Conservation (phyloP, 192 early-diverging fungal species). For the Lobosporangium transversale region DNA sequence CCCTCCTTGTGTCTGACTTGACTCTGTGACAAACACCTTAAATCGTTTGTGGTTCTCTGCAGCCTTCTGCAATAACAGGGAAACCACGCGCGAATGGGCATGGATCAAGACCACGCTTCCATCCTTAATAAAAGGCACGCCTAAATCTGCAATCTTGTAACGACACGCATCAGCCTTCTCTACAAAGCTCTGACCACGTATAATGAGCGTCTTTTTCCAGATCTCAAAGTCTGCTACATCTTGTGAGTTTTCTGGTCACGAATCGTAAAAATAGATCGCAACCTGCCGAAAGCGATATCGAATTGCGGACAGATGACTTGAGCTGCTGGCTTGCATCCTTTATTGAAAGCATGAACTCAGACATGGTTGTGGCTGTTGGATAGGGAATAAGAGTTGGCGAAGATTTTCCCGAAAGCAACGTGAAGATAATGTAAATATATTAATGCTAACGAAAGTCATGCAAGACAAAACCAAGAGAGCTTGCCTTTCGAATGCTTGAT, state of each 20-base stretch:
- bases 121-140: conserved; percentile 84
- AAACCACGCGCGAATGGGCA: conserved; percentile 94
- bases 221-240: conserved; percentile 80
- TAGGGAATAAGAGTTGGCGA: too few relatives aligned
- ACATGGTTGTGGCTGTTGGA: conserved; percentile 82
- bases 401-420: too few relatives aligned
- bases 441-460: too few relatives aligned
- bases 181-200: conserved; percentile 76
- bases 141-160: conserved; percentile 81
- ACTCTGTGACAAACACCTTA: conserved; percentile 94
- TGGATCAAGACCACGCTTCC: conserved; percentile 87
- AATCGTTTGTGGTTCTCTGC: conserved; percentile 85
- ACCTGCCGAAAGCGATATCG: conserved; percentile 88
- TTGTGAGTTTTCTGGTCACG: conserved; percentile 66
- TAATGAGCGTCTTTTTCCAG: conserved; percentile 74
- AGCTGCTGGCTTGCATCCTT: conserved; percentile 72
- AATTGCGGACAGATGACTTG: conserved; percentile 72
- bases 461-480: too few relatives aligned
- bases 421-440: too few relatives aligned
- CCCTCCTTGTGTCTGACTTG: conserved; percentile 79
- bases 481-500: conserved; percentile 69
- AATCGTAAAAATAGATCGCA: conserved; percentile 85
- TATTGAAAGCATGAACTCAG: conserved; percentile 87
- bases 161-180: conserved; percentile 75
- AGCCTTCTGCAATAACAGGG: conserved; percentile 81